Base-by-base conservation (phyloP, 495 filamentous ascomycete genomes). In the Staphylotrichum tortipilum region DNA sequence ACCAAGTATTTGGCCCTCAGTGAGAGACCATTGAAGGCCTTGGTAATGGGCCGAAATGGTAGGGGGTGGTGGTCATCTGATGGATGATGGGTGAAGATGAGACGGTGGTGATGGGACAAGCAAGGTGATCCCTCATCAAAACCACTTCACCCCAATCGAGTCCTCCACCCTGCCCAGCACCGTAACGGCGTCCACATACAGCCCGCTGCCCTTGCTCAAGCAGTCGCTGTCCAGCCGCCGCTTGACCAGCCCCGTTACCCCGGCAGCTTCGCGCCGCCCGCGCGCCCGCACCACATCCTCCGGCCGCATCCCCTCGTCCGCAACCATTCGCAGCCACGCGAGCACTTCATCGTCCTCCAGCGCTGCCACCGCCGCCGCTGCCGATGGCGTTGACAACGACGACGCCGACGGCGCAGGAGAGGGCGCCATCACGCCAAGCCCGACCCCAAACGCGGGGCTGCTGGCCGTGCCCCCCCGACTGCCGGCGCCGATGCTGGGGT, bases 291-390 rank as follows among this genome's bases (percentile, higher is more conserved):
- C 47, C 21, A 59, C 58, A 14, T 64, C 57, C 33, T 68, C 65
- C 6, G 55, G 47, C 34, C 49, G 47, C 44, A 64, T 38, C 59
- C 86, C 59, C 83, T 45, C 40, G 7, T 21, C 50, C 8, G 91
- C 75, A 81, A 92, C 75, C 75, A 79, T 55, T 81, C 81, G 34
- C 72, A 82, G 47, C 71, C 75, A 56, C 66, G 73, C 62, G 67
- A 80, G 1, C 66, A 70, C 38, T 66, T 77, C 42, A 62, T 75
- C 17, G 61, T 69, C 53, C 60, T 68, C 47, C 37, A 49, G 1
- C 63, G 69, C 19, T 61, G 75, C n/a, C 19, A 34, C 49, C 6
- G n/a, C 2, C 7, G n/a, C 28, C n/a, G n/a, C n/a, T n/a, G n/a
- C n/a, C n/a, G n/a, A n/a, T n/a, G n/a, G n/a, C n/a, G n/a, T n/a